A percentile compares a stretch with the other conserved stretches of the same genome.
phyloP scores from a whole-genome alignment of 352 stramenopile species.

The Halophytophthora polymorphica region DNA sequence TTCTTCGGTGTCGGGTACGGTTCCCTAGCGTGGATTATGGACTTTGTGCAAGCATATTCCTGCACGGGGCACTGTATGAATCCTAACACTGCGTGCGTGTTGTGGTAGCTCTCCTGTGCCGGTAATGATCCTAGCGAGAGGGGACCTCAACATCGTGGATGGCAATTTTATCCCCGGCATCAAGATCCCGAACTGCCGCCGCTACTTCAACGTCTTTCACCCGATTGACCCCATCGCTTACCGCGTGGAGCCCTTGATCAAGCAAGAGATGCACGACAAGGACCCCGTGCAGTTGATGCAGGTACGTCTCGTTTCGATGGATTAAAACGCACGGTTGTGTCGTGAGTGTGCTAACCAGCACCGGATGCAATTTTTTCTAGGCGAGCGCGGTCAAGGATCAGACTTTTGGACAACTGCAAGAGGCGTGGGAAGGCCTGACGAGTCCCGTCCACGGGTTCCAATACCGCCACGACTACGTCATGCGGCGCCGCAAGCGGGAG shows the following conservation, averaged over 20 bases:
- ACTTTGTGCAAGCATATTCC: no score
- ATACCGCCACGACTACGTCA: conserved; percentile 79
- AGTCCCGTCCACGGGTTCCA: conserved; percentile 70
- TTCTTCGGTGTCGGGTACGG: conserved; percentile 83
- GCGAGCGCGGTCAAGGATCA: conserved; percentile 60
- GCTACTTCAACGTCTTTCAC: conserved; percentile 92
- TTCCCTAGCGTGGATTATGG: no score
- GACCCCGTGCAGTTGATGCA: conserved; percentile 77
- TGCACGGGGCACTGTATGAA: no score
- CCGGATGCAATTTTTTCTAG: conserved; percentile 14
- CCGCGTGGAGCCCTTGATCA: conserved; percentile 87
- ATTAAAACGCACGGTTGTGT: not conserved
- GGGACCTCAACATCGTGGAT: conserved; percentile 72
- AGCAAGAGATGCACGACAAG: conserved; percentile 87
- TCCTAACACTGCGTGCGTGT: conserved; percentile 5
- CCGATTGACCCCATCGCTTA: conserved; percentile 91
- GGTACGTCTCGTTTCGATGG: conserved; percentile 31
- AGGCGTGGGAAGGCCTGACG: conserved; percentile 67
- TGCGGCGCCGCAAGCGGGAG: conserved; percentile 71
- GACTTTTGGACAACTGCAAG: conserved; percentile 74
- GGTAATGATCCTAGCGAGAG: conserved; percentile 80
- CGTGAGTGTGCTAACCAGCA: not conserved
- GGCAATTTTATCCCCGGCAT: conserved; percentile 77
- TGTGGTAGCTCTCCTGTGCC: conserved; percentile 66
- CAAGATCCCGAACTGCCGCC: conserved; percentile 70